phyloP scores from a whole-genome alignment of 768 basidiomycete species.

The Phanerochaete carnosa region DNA sequence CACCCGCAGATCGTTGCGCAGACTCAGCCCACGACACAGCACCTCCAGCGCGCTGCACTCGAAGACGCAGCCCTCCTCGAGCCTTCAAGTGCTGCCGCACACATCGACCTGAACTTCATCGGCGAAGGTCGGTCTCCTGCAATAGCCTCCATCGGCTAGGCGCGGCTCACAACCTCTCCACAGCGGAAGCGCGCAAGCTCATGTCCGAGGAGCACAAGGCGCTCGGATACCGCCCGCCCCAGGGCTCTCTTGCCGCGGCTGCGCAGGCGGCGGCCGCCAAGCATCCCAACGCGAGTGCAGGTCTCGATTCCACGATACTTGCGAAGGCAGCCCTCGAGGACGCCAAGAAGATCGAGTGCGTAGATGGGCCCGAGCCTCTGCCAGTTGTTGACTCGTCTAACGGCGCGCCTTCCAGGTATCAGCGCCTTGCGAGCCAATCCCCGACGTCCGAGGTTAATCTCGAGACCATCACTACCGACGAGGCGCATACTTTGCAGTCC shows the following conservation, averaged over 20 bases:
- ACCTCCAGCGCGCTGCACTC: constrained; percentile 15
- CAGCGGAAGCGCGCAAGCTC: constrained; percentile 30
- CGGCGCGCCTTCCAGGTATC: background rate
- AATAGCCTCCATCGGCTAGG: background rate
- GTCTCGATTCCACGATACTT: constrained; percentile 14
- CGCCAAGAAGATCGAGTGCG: constrained; percentile 21
- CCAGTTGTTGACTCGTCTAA: background rate
- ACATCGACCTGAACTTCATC: constrained; percentile 15
- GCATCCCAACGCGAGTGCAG: constrained; percentile 21
- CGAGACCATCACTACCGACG: constrained; percentile 14
- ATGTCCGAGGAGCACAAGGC: constrained; percentile 36
- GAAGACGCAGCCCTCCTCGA: constrained; percentile 17
- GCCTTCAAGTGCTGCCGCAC: background rate
- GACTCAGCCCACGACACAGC: background rate
- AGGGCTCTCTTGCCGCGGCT: constrained; percentile 32
- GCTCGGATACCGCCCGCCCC: constrained; percentile 33
- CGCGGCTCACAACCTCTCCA: background rate
- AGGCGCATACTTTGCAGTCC: constrained; percentile 21
- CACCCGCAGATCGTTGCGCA: constrained; percentile 19
- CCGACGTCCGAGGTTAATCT: constrained; percentile 14
- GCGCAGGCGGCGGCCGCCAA: constrained; percentile 33
- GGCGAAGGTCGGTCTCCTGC: constrained; percentile 12
- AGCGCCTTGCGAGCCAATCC: constrained; percentile 5
- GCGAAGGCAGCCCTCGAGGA: constrained; percentile 23
- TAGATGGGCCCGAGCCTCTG: background rate